phyloP scores from a whole-genome alignment of 176 grass and related monocot genomes.

The Paspalum vaginatum region DNA sequence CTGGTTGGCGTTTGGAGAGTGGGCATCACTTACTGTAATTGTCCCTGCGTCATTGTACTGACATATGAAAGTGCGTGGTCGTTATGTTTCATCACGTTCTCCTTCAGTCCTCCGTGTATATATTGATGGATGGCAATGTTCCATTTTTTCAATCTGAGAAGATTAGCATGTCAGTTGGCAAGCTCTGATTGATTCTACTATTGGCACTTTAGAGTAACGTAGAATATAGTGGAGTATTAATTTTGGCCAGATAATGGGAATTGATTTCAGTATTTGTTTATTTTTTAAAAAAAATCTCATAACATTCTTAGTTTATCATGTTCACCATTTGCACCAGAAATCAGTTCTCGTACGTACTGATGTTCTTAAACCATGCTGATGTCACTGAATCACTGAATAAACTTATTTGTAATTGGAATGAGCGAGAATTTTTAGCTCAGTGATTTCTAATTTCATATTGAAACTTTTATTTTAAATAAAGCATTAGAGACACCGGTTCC shows the following conservation, averaged over 20 bases:
- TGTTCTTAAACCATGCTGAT: not conserved
- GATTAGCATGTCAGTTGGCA: not conserved
- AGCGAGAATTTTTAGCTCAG: not conserved
- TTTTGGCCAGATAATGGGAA: not conserved
- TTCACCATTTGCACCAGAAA: not conserved
- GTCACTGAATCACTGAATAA: not conserved
- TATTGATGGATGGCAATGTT: not conserved
- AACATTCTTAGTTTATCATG: not conserved
- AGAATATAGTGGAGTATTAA: not conserved
- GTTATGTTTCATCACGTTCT: not conserved
- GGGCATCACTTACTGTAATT: not conserved
- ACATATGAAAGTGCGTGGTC: constrained; percentile 37
- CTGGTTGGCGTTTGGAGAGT: not conserved
- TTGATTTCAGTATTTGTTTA: not conserved
- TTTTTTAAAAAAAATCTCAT: not conserved
- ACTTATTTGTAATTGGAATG: not conserved
- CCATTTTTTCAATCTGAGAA: not conserved
- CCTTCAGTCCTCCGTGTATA: not conserved
- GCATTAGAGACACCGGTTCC: not conserved
- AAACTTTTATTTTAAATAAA: not conserved
- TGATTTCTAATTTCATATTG: not conserved
- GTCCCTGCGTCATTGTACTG: constrained; percentile 22
- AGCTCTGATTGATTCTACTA: not conserved
- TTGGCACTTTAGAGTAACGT: not conserved
- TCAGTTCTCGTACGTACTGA: not conserved